These are phyloP conservation scores for Phaseolus coccineus DNA, from an alignment of 331 rosid genomes.

Conservation along the genomic window DNA sequence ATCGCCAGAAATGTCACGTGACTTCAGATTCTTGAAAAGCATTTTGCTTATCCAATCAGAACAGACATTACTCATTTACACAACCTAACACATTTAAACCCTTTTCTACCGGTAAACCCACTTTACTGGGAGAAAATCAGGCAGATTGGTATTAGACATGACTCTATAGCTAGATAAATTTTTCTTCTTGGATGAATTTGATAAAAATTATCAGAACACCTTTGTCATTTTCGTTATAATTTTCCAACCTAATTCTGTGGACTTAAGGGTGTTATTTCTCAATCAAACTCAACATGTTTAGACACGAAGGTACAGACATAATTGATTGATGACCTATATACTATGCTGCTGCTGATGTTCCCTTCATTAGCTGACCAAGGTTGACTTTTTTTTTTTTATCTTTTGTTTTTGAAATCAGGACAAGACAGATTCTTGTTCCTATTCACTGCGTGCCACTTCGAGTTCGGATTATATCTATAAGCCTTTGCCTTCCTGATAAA, in stretches of 20 bases:
- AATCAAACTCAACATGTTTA: slow-evolving; percentile 24
- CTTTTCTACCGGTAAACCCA: not conserved
- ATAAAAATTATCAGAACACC: slow-evolving; percentile 2
- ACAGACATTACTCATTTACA: not conserved
- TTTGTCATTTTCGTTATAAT: slow-evolving; percentile 4
- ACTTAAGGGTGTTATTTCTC: slow-evolving; percentile 29
- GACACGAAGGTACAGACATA: slow-evolving; percentile 21
- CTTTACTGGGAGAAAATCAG: not conserved
- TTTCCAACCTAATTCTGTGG: slow-evolving; percentile 19
- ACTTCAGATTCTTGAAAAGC: slow-evolving; percentile 30
- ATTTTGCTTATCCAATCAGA: slow-evolving; percentile 26
- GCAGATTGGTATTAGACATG: not conserved
- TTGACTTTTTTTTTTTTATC: not conserved
- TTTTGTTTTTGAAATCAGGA: not conserved
- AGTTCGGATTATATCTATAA: slow-evolving; percentile 81
- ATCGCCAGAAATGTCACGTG: not conserved
- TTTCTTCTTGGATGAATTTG: not conserved
- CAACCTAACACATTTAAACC: not conserved
- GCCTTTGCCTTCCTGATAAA: slow-evolving; percentile 95
- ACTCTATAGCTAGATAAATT: not conserved
- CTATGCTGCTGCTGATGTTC: slow-evolving; percentile 43
- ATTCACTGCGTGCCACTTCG: slow-evolving; percentile 69
- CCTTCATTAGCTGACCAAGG: slow-evolving; percentile 32
- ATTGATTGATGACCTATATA: slow-evolving; percentile 1
- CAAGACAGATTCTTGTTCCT: slow-evolving; percentile 33